Evolutionary conservation across 2,329 filamentous ascomycete species (phyloP), one percentile per base, ranked within the genome.

Genomic region (Arthroderma sp.): DNA sequence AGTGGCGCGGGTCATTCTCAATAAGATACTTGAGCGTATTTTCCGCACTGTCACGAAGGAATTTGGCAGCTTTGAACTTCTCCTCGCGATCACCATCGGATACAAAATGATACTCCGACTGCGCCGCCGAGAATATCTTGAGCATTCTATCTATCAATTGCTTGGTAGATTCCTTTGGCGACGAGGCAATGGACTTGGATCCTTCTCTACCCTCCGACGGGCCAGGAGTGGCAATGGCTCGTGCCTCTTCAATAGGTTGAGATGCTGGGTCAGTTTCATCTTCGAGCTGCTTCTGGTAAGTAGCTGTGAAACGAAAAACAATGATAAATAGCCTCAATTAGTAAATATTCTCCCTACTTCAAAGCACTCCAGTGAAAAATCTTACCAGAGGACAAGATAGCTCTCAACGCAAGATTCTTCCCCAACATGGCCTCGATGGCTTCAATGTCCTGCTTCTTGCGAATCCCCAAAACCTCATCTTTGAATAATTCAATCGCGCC

Each of bases 11-110:
- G 50, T 52, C 22, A 29, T 55, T 52, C 6, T 54, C 43, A 28
- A 52, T 47, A 6, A 68, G 51, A 39, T 63, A 64, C 9, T 54
- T 52, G 10, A 66, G 53, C 1, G 59, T 54, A 43, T 68, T 68
- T 46, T 68, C 66, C 4, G 65, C 64, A 1, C 63, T 68, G 50
- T 69, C 66, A 3, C 66, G 62, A 28, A 69, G 59, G 41, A 67
- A 68, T 40, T 61, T 62, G 27, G 63, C 61, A 1, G 58, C 53
- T 22, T 53, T 50, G 32, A 54, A 50, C 30, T 52, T 53, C 3
- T 53, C 47, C 3, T 53, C 44, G 29, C 52, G 56, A 29, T 59
- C 49, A 29, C 43, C 48, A 33, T 54, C 44, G 33, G 54, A 52
- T 29, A 58, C 47, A 4, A 48, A 50, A 46, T 61, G 54, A 50